Evolutionary conservation across 2,329 filamentous ascomycete genomes (phyloP), one percentile per base, ranked within the genome.

Genomic region (Fusarium ramigenum): DNA sequence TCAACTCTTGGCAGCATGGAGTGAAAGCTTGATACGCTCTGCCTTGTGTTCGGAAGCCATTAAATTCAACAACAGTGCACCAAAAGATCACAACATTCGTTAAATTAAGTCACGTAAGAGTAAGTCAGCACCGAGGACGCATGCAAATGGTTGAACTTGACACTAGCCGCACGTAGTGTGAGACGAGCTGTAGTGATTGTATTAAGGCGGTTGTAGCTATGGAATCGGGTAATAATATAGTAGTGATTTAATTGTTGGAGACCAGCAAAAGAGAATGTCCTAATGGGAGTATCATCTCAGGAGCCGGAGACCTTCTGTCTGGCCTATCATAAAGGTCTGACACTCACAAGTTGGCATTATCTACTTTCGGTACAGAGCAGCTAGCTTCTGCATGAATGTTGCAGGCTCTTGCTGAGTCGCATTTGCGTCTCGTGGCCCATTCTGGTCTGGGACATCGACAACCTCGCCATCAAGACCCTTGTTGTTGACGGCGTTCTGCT

Each of bases 401-500:
- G 21, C 18, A 16, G 65, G 47, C 36, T 68, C 42, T 5, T 58
- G 28, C 25, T 60, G 44, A n/a, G 64, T 46, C 32, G 12, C 18
- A 12, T 30, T 46, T 19, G 37, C 44, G 4, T 39, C 36, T 16
- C 18, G 10, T 1, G n/a, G n/a, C 3, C n/a, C 56, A 28, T 49
- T 61, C 53, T 62, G 56, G 7, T n/a, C 43, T 18, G 78, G 76
- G 7, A 79, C 72, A 56, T 77, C 69, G 4, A 80, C 73, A 11
- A 50, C 15, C 60, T 79, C 75, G 7, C 79, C 79, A 56, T 80
- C 79, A 3, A 81, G 77, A 60, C 79, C 79, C 34, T 63, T 81
- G 70, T 80, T 80, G 9, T 70, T 81, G n/a, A 77, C 78, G 12
- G 80, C 80, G 28, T 81, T 81, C 71, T 81, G 80, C 62, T 80